Conservation (phyloP, 495 filamentous ascomycete species). For the Staphylotrichum tortipilum region DNA sequence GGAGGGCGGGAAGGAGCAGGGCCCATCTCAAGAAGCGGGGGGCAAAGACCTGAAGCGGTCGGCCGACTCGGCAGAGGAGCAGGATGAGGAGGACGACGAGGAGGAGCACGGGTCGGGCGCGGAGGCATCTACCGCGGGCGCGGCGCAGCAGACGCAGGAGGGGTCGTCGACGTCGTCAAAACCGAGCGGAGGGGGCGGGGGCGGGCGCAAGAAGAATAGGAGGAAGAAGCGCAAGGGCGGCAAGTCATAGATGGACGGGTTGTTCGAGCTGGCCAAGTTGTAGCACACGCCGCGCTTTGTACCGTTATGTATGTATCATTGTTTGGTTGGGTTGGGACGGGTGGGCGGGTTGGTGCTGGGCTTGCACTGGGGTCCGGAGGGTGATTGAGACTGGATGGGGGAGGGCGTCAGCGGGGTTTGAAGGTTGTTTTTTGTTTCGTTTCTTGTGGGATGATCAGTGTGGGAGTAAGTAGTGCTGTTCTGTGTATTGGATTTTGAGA, state of each 20-base stretch:
- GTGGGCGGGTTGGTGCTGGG: neutral
- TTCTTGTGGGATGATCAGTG: neutral
- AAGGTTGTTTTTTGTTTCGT: neutral
- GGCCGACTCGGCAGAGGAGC: too few species aligned
- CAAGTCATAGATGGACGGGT: conserved; percentile 28
- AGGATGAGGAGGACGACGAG: conserved; percentile 15
- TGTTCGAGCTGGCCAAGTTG: conserved; percentile 8
- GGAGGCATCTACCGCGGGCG: neutral
- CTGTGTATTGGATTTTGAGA: too few species aligned
- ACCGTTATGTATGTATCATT: conserved; percentile 9
- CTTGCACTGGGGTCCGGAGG: too few species aligned
- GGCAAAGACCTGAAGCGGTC: too few species aligned
- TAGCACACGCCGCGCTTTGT: neutral
- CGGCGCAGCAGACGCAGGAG: neutral
- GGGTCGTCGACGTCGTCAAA: neutral
- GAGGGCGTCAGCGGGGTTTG: neutral
- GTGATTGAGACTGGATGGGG: too few species aligned
- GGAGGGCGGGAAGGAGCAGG: neutral
- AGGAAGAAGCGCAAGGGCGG: conserved; percentile 37
- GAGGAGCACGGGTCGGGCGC: neutral
- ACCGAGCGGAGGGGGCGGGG: conserved; percentile 12
- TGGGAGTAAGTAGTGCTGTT: neutral
- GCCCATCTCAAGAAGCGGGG: neutral
- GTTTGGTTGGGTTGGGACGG: neutral
- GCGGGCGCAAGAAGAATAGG: conserved; percentile 27